Base-by-base conservation (phyloP, 1,284 basidiomycete genomes). In the Volvariella volvacea region DNA sequence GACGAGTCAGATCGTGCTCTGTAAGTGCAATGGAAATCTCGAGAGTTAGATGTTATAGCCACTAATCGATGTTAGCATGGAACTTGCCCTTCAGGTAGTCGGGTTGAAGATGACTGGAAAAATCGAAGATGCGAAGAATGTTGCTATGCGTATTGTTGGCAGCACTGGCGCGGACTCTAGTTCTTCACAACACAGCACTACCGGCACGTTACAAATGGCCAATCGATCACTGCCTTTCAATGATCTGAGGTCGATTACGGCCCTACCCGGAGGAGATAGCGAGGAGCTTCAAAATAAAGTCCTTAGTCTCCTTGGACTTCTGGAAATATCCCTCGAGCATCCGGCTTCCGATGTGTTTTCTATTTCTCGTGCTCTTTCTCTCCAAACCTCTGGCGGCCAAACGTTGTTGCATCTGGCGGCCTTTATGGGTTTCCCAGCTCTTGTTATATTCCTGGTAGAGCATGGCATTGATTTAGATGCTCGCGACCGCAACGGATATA, bases 101-200 rank as follows among this genome's bases (percentile, higher is more conserved):
- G 93, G 93, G 1, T 68, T 96, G 50, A 93, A 95, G 70, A 94
- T 96, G 90, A 96, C 92, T 0, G 93, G 93, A 31, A 89, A 92
- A 58, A 84, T 95, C 43, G 90, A 95, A 55, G 89, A 93, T 47
- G 90, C 92, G 2, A 85, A 89, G 62, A 89, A 92, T 51, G 87
- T 95, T 34, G 93, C 93, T 16, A 81, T 88, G 77, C 77, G 86
- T 37, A 90, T 89, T 50, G 83, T 90, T 33, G 79, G 82, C 30
- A 80, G 72, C 45, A 67, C 78, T 14, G 75, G 73, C 30, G 53
- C 48, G 34, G 57, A 55, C 34, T 57, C 55, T 22, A 61, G 58
- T 48, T 66, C 67, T 49, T 20, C 34, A 16, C 34, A 36, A 15
- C 34, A 7, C 15, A n/a, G 19, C n/a, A 36, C 4, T 20, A 7